These are phyloP conservation scores for Tolypocladium guangdongense DNA, from an alignment of 2,329 filamentous ascomycete species.

Conservation along the genomic window DNA sequence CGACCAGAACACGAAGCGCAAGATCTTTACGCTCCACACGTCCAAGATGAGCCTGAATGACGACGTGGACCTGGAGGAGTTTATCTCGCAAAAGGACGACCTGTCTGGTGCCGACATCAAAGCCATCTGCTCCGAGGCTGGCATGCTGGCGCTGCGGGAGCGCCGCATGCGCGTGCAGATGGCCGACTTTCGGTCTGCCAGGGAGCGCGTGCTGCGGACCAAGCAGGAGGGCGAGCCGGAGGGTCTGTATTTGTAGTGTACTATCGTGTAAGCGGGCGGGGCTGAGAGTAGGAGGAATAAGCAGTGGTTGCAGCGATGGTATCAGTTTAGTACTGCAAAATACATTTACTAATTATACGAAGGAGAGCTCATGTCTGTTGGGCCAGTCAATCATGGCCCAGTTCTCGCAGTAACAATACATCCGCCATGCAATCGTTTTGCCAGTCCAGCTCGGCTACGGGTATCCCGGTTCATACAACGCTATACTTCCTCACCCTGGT, in stretches of 20 bases:
- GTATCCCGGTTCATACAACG: not conserved
- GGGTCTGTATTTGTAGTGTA: slow-evolving; percentile 85
- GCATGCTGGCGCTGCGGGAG: slow-evolving; percentile 86
- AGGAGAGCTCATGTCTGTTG: no score
- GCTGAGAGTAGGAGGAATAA: not conserved
- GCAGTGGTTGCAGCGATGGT: not conserved
- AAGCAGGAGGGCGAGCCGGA: slow-evolving; percentile 98
- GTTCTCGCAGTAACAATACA: not conserved
- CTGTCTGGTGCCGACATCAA: slow-evolving; percentile 96
- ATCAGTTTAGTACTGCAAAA: not conserved
- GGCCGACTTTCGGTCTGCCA: slow-evolving; percentile 88
- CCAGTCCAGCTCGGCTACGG: not conserved
- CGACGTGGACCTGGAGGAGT: slow-evolving; percentile 97
- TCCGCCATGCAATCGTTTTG: not conserved
- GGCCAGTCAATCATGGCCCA: not conserved
- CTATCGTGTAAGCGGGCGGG: slow-evolving; percentile 2
- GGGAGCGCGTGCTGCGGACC: slow-evolving; percentile 92
- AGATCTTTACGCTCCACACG: slow-evolving; percentile 97
- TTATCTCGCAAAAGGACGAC: slow-evolving; percentile 97
- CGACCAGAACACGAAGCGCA: slow-evolving; percentile 82
- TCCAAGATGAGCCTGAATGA: slow-evolving; percentile 96
- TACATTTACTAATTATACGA: not conserved
- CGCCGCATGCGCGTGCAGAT: slow-evolving; percentile 97
- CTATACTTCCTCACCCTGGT: not conserved
- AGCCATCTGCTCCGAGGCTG: slow-evolving; percentile 95